Evolutionary conservation across 306 rosid genomes (phyloP).

Genomic region (Prunus mume): DNA sequence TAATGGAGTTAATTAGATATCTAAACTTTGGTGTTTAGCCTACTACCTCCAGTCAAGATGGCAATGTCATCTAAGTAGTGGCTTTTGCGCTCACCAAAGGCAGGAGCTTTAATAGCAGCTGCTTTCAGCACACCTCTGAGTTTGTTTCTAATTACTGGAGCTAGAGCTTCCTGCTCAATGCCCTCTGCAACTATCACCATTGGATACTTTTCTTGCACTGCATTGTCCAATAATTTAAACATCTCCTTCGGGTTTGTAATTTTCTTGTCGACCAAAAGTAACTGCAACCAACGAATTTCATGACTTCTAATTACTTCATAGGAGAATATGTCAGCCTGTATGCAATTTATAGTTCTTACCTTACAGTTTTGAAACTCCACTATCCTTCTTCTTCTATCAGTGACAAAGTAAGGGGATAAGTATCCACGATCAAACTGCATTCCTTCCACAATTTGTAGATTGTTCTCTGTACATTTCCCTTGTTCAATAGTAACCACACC

Average conservation of each 20-base stretch:
- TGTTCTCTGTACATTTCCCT: constrained; percentile 61
- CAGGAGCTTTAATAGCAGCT: constrained; percentile 89
- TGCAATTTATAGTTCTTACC: constrained; percentile 41
- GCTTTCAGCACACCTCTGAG: constrained; percentile 76
- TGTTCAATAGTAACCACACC: constrained; percentile 86
- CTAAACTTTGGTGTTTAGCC: constrained; percentile 12
- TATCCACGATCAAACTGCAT: constrained; percentile 92
- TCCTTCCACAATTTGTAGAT: constrained; percentile 81
- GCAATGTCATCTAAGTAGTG: constrained; percentile 88
- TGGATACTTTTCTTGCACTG: constrained; percentile 76
- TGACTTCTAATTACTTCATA: constrained; percentile 33
- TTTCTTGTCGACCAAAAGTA: constrained; percentile 78
- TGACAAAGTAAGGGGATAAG: constrained; percentile 79
- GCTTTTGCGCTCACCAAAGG: constrained; percentile 89
- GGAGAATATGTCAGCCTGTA: constrained; percentile 18
- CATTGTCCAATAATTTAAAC: constrained; percentile 69
- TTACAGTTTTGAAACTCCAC: constrained; percentile 81
- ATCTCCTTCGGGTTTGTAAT: constrained; percentile 73
- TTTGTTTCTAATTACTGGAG: constrained; percentile 88
- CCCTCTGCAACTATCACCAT: constrained; percentile 84
- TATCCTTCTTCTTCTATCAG: constrained; percentile 62
- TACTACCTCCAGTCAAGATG: constrained; percentile 90
- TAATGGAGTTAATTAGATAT: background rate
- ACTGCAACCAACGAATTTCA: constrained; percentile 56
- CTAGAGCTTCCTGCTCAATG: constrained; percentile 78